Percentiles rank a stretch among this genome's conserved stretches.
Conservation (phyloP, 2,329 filamentous ascomycete species). For the Neonectria coccinea region DNA sequence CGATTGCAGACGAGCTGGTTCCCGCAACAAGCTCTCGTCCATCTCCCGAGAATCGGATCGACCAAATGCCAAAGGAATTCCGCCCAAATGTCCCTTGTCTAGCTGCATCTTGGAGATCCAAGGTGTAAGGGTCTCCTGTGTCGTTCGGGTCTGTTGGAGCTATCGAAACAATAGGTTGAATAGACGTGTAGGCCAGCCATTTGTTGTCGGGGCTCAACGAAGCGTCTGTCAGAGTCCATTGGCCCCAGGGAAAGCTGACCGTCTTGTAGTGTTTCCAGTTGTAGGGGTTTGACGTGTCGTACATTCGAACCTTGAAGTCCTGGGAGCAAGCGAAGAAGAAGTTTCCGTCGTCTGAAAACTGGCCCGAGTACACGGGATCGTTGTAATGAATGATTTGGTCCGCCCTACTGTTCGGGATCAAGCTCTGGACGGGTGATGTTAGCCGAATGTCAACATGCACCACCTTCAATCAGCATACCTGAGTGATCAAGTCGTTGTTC, state of each 20-base stretch:
- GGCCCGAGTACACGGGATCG: conserved; percentile 89
- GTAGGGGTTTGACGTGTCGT: conserved; percentile 95
- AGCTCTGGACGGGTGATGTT: conserved; percentile 59
- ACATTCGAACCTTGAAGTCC: conserved; percentile 96
- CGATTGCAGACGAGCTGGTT: conserved; percentile 80
- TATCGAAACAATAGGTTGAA: conserved; percentile 84
- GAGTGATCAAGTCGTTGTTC: conserved; percentile 74
- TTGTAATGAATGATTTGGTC: conserved; percentile 92
- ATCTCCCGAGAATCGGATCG: conserved; percentile 91
- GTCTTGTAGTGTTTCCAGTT: conserved; percentile 97
- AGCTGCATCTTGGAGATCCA: conserved; percentile 70
- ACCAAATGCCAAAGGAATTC: conserved; percentile 78
- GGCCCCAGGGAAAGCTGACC: conserved; percentile 83
- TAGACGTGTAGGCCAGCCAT: conserved; percentile 91
- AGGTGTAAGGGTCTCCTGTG: conserved; percentile 78
- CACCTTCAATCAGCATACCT: conserved; percentile 59
- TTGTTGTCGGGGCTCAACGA: conserved; percentile 91
- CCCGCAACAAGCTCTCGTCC: conserved; percentile 92
- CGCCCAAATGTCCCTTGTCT: conserved; percentile 45
- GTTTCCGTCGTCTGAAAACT: conserved; percentile 96
- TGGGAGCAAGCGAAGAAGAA: conserved; percentile 95
- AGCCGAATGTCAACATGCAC: conserved; percentile 13
- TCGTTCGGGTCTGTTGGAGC: conserved; percentile 89
- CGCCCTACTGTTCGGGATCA: conserved; percentile 81
- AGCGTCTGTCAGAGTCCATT: conserved; percentile 97